These are phyloP conservation scores for Trichosanthes cucumerina DNA, from an alignment of 306 rosid species.

Conservation along the genomic window DNA sequence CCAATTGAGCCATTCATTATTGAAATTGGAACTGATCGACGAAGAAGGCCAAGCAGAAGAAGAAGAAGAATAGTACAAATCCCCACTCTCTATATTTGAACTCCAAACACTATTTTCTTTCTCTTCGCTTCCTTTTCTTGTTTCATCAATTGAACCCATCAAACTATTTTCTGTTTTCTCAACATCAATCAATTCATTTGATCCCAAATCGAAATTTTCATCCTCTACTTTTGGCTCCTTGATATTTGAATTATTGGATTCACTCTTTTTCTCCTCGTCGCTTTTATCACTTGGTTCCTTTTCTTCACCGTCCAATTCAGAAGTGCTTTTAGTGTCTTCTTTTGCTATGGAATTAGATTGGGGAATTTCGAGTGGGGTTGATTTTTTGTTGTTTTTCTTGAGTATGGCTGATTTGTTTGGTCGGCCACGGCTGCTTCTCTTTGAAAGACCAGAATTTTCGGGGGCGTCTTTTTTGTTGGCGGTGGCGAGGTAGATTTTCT, in stretches of 20 bases:
- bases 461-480: slow-evolving; percentile 28
- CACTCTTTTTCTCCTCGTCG: neutral
- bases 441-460: slow-evolving; percentile 13
- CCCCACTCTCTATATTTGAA: slow-evolving; percentile 30
- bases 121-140: slow-evolving; percentile 5
- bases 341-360: neutral
- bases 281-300: neutral
- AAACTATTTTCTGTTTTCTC: neutral
- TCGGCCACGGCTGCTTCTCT: slow-evolving; percentile 16
- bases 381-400: neutral
- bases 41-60: slow-evolving; percentile 16
- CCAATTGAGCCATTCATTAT: slow-evolving; percentile 44
- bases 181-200: slow-evolving; percentile 9
- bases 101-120: slow-evolving; percentile 21
- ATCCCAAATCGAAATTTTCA: slow-evolving; percentile 16
- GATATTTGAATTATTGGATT: neutral
- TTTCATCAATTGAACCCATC: too few relatives aligned
- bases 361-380: neutral
- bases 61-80: slow-evolving; percentile 12
- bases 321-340: neutral
- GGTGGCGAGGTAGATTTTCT: slow-evolving; percentile 40
- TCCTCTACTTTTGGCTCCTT: slow-evolving; percentile 9
- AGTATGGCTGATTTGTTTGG: neutral
- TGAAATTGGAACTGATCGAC: slow-evolving; percentile 27
- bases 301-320: slow-evolving; percentile 2